Base-by-base conservation (phyloP, 345 rosid genomes). In the Crucihimalaya himalaica region DNA sequence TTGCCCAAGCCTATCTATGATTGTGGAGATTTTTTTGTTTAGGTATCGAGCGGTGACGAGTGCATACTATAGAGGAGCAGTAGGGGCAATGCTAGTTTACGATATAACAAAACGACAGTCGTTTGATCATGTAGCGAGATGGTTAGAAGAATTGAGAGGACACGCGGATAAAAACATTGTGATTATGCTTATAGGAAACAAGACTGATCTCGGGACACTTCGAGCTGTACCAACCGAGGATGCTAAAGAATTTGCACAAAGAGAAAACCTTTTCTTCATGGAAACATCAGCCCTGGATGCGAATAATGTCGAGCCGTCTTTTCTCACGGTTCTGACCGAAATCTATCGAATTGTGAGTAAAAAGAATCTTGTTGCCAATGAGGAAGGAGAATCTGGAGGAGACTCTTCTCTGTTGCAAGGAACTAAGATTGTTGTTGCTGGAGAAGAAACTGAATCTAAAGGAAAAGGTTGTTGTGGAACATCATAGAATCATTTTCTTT, bases 41-140 rank as follows among this genome's bases (percentile, higher is more conserved):
- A 90, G 96, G 87, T 90, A 90, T 79, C 79, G 96, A 73, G 96
- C 92, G 6, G 92, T 90, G 72, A 90, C 93, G 25, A 88, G 93
- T 72, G 96, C 96, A 32, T 88, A 86, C 76, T 88, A 90, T 81
- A 61, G 91, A 52, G 93, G 93, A 40, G 90, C 93, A 18, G 90
- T 86, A 10, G 93, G 97, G 5, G 97, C 92, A 34, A 85, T 90
- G 92, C 64, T 90, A 68, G 90, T 90, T 2, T 90, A 86, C 19
- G 96, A 90, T 85, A 86, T 90, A 90, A 83, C 93, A 2, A 86
- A 90, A 78, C 82, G 96, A 28, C 93, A 88, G 50, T 88, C 93
- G 3, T 90, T 88, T 18, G 92, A 90, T 57, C 88, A 90, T 85
- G 85, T 86, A 83, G 83, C 87, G 9, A 84, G 90, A 66, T 88